Percentiles rank a stretch among this genome's conserved stretches.
These are phyloP conservation scores for Hygrophila difformis DNA, from an alignment of 257 asterid genomes.

Conservation along the genomic window DNA sequence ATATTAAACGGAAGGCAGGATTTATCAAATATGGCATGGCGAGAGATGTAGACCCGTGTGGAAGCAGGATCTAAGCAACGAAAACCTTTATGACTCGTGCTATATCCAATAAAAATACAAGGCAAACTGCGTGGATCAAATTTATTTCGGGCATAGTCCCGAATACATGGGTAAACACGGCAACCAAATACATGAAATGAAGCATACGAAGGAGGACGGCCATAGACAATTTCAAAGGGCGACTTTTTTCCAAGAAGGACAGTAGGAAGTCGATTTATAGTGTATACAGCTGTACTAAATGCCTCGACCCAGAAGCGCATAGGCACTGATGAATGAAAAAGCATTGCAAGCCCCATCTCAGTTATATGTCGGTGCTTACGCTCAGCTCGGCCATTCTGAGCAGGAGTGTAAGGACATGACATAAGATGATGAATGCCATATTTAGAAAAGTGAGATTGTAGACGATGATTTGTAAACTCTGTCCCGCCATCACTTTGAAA, in stretches of 20 bases:
- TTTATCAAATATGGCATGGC: constrained; percentile 1
- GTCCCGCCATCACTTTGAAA: too few species aligned
- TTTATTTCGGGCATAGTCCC: background rate
- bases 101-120: background rate
- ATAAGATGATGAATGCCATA: too few species aligned
- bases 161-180: background rate
- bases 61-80: too few species aligned
- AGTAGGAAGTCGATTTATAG: background rate
- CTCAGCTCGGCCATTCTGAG: background rate
- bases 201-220: background rate
- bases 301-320: constrained; percentile 5
- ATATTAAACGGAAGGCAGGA: background rate
- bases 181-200: background rate
- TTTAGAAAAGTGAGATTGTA: too few species aligned
- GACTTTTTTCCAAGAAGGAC: background rate
- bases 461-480: too few species aligned
- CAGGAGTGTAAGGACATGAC: constrained; percentile 8
- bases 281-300: background rate
- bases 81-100: background rate
- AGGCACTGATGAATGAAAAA: background rate
- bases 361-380: background rate
- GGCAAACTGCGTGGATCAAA: background rate
- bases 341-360: background rate
- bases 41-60: background rate
- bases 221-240: background rate